Evolutionary conservation across 1,284 basidiomycete species (phyloP).

Genomic region (Exobasidium cylindrosporum): DNA sequence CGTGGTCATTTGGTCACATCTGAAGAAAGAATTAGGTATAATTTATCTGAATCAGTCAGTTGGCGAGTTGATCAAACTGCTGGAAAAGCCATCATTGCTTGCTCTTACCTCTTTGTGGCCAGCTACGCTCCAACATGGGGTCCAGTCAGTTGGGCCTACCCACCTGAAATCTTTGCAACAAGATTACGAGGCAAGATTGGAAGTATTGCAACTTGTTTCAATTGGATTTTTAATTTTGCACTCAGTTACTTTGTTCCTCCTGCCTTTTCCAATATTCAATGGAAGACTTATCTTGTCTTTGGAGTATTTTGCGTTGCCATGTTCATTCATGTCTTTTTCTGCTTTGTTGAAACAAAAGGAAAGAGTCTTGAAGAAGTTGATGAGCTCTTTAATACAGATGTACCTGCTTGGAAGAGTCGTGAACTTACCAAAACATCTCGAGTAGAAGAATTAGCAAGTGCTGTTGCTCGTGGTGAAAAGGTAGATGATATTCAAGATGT

Average conservation of each 20-base stretch:
- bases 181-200: conserved; percentile 15
- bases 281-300: conserved; percentile 63
- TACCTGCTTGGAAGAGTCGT: conserved; percentile 18
- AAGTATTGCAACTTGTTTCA: conserved; percentile 22
- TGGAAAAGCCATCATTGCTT: conserved; percentile 28
- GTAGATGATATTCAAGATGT: neutral
- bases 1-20: conserved; percentile 17
- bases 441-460: conserved; percentile 15
- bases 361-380: conserved; percentile 70
- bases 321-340: conserved; percentile 58
- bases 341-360: conserved; percentile 74
- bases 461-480: conserved; percentile 15
- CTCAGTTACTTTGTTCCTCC: conserved; percentile 67
- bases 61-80: conserved; percentile 25
- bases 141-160: conserved; percentile 19
- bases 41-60: conserved; percentile 12
- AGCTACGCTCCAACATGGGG: conserved; percentile 27
- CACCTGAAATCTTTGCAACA: conserved; percentile 16
- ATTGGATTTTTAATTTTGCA: conserved; percentile 72
- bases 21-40: conserved; percentile 10
- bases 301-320: conserved; percentile 34
- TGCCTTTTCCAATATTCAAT: conserved; percentile 71
- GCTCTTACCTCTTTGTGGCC: conserved; percentile 32
- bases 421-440: conserved; percentile 12
- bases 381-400: conserved; percentile 29